Conservation (phyloP, 2,329 filamentous ascomycete genomes). For the Hysterium pulicare region DNA sequence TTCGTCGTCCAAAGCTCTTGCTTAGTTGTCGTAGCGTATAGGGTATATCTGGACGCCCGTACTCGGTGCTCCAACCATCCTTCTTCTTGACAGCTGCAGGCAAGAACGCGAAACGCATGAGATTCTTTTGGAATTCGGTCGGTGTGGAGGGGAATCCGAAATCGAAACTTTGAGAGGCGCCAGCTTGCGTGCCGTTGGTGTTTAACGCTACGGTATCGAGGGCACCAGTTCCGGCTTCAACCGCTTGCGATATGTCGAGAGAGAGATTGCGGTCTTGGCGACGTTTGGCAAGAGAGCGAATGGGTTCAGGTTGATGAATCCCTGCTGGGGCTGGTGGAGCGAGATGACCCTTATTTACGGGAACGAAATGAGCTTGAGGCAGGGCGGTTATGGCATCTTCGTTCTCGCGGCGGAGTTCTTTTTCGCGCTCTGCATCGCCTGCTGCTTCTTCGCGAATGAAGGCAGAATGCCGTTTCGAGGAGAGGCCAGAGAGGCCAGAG, state of each 20-base stretch:
- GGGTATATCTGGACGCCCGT: conserved; percentile 82
- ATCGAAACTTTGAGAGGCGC: conserved; percentile 34
- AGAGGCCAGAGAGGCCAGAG: conserved; percentile 37
- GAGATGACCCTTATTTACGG: conserved; percentile 45
- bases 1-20: conserved; percentile 74
- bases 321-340: conserved; percentile 18
- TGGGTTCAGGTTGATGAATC: conserved; percentile 26
- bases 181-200: conserved; percentile 9
- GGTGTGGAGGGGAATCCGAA: conserved; percentile 77
- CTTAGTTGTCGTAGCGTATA: conserved; percentile 84
- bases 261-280: conserved; percentile 41
- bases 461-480: conserved; percentile 67
- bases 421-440: conserved; percentile 74
- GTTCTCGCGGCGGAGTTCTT: conserved; percentile 74
- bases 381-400: conserved; percentile 82
- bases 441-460: conserved; percentile 78
- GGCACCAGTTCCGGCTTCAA: conserved; percentile 27
- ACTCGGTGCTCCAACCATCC: conserved; percentile 87
- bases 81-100: conserved; percentile 48
- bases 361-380: conserved; percentile 53
- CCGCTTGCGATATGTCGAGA: conserved; percentile 42
- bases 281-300: conserved; percentile 36
- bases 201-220: conserved; percentile 44
- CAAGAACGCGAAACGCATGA: conserved; percentile 88
- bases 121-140: conserved; percentile 80